Conservation (phyloP, 2,329 filamentous ascomycete species). For the Ophiognomonia clavigignenti-juglandacearum region DNA sequence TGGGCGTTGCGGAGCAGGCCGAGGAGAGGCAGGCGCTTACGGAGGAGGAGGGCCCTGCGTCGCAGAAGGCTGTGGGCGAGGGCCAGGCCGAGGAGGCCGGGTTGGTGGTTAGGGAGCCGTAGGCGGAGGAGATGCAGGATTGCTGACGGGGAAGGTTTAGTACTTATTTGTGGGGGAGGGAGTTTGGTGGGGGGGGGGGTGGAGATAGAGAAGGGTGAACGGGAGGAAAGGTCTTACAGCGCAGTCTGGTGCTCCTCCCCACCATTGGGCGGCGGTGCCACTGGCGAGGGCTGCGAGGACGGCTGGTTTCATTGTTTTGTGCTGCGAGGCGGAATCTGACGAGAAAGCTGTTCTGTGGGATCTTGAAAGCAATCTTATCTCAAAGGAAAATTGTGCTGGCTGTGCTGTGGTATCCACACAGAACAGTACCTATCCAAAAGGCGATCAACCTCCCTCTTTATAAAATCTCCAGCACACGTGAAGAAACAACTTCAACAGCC, state of each 20-base stretch:
- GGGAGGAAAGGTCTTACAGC: slow-evolving; percentile 29
- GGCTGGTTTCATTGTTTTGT: slow-evolving; percentile 5
- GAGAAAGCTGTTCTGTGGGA: too few species aligned
- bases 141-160: too few species aligned
- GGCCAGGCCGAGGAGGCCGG: slow-evolving; percentile 23
- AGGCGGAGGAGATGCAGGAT: slow-evolving; percentile 37
- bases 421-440: neutral
- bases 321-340: too few species aligned
- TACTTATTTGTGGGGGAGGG: neutral
- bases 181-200: neutral
- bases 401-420: neutral
- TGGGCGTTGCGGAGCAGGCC: slow-evolving; percentile 27
- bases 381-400: neutral
- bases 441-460: neutral
- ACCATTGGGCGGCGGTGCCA: slow-evolving; percentile 29
- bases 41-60: slow-evolving; percentile 22
- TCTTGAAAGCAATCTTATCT: neutral
- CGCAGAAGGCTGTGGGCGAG: slow-evolving; percentile 27
- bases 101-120: slow-evolving; percentile 21
- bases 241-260: slow-evolving; percentile 34
- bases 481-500: neutral
- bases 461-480: neutral
- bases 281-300: slow-evolving; percentile 9
- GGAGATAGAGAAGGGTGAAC: neutral
- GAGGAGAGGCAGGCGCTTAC: slow-evolving; percentile 25